Evolutionary conservation across 2,329 filamentous ascomycete species (phyloP).

Genomic region (Neoscytalidium dimidiatum): DNA sequence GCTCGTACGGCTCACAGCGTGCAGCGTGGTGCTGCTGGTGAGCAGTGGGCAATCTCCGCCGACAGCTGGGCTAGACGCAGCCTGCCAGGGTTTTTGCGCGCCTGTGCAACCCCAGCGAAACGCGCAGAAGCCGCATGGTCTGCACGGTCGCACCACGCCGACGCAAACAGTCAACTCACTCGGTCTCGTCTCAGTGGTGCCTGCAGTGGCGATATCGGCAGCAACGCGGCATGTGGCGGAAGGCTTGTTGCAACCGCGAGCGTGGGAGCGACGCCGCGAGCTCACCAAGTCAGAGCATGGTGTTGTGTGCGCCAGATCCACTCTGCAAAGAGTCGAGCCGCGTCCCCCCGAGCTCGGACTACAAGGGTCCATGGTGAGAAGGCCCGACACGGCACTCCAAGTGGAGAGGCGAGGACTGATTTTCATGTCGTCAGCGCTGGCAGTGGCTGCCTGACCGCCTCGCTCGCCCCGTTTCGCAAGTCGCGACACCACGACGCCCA

Average conservation of each 20-base stretch:
- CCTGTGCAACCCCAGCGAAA: not conserved
- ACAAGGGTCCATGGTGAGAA: not conserved
- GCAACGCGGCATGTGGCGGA: not conserved
- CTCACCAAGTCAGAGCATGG: not conserved
- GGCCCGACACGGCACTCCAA: slow-evolving; percentile 3
- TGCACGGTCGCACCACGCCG: not conserved
- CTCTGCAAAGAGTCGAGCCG: slow-evolving; percentile 13
- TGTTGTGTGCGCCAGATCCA: slow-evolving; percentile 15
- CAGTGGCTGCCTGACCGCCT: slow-evolving; percentile 19
- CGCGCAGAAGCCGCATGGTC: not conserved
- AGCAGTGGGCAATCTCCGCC: slow-evolving; percentile 2
- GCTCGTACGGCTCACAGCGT: not conserved
- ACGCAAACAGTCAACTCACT: not conserved
- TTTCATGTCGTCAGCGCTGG: slow-evolving; percentile 17
- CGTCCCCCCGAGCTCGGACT: slow-evolving; percentile 3
- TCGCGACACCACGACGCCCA: slow-evolving; percentile 4
- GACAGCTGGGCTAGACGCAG: not conserved
- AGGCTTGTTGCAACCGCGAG: slow-evolving; percentile 2
- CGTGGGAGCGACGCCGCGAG: too few relatives aligned
- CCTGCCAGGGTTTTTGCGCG: not conserved
- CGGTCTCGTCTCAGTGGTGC: not conserved
- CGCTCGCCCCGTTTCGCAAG: slow-evolving; percentile 6
- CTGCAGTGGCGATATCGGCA: slow-evolving; percentile 8
- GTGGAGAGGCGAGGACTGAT: slow-evolving; percentile 13
- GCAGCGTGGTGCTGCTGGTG: not conserved